phyloP scores from a whole-genome alignment of 2,329 filamentous ascomycete genomes.

The Exophiala viscosa region DNA sequence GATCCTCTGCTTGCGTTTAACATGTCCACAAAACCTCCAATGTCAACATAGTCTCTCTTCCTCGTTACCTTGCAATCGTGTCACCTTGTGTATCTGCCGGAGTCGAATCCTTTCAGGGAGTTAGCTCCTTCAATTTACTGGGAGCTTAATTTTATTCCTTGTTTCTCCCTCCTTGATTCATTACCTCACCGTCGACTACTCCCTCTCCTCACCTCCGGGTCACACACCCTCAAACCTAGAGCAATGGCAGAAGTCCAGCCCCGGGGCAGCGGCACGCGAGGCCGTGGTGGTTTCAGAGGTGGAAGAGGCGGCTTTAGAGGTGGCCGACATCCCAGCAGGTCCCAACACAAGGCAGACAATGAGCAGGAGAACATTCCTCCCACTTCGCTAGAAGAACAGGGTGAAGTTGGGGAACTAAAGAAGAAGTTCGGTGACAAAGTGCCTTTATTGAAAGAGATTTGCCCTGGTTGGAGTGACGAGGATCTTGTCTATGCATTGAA shows the following conservation, averaged over 20 bases:
- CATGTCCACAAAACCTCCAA: constrained; percentile 13
- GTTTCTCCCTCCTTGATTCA: constrained; percentile 3
- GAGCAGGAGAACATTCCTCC: constrained; percentile 59
- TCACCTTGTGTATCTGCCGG: constrained; percentile 6
- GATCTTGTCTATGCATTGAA: constrained; percentile 90
- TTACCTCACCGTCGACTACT: constrained; percentile 27
- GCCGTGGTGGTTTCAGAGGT: constrained; percentile 26
- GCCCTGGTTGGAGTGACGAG: constrained; percentile 91
- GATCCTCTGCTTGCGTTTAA: neutral
- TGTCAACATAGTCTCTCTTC: constrained; percentile 22
- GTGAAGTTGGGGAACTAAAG: constrained; percentile 87
- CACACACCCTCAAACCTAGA: constrained; percentile 36
- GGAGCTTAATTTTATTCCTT: constrained; percentile 27
- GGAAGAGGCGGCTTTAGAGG: constrained; percentile 79
- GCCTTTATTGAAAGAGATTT: constrained; percentile 81
- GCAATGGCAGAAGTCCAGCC: constrained; percentile 93
- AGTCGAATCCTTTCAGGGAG: constrained; percentile 16
- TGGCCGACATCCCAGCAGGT: constrained; percentile 52
- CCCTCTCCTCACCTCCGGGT: constrained; percentile 7
- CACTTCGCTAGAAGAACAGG: constrained; percentile 71
- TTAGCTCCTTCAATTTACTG: constrained; percentile 13
- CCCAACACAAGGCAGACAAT: constrained; percentile 67
- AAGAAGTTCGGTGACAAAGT: constrained; percentile 80
- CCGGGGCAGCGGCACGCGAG: constrained; percentile 66
- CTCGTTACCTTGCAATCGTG: constrained; percentile 10